These are phyloP conservation scores for Aurantiochytrium sp. DNA, from an alignment of 108 stramenopile genomes.

Conservation along the genomic window DNA sequence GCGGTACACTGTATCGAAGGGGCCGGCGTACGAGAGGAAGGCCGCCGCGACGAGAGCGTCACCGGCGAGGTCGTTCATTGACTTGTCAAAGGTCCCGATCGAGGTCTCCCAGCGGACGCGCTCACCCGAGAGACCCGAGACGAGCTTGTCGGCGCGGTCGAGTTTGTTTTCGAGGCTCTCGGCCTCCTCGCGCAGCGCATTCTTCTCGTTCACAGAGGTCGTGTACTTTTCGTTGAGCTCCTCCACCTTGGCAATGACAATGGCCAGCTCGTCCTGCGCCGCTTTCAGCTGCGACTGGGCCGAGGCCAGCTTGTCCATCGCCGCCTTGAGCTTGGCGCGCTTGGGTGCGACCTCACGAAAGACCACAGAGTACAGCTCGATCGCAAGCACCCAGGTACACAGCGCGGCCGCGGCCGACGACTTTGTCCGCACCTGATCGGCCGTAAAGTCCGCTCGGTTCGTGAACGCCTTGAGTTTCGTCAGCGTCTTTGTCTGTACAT, in stretches of 20 bases:
- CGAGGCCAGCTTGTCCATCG: conserved; percentile 48
- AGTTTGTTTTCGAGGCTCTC: conserved; percentile 52
- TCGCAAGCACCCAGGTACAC: conserved; percentile 68
- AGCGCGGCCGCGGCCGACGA: conserved; percentile 59
- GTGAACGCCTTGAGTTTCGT: conserved; percentile 61
- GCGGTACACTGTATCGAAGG: conserved; percentile 62
- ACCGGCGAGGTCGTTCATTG: conserved; percentile 48
- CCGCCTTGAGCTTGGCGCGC: conserved; percentile 52
- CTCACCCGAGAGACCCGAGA: conserved; percentile 59
- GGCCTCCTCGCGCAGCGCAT: conserved; percentile 59
- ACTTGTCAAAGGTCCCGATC: conserved; percentile 43
- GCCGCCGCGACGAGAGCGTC: conserved; percentile 59
- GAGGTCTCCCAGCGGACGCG: conserved; percentile 57
- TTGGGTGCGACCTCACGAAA: conserved; percentile 67
- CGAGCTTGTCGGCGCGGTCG: conserved; percentile 62
- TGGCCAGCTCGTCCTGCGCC: conserved; percentile 56
- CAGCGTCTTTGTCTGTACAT: conserved; percentile 49
- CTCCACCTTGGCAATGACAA: conserved; percentile 53
- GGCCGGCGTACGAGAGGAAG: conserved; percentile 65
- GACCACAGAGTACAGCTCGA: conserved; percentile 62
- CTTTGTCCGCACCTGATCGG: conserved; percentile 53
- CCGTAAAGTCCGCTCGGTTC: conserved; percentile 48
- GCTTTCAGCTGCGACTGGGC: conserved; percentile 55
- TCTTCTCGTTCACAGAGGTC: conserved; percentile 49
- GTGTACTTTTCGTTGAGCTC: conserved; percentile 41